These are phyloP conservation scores for Cicer cuneatum DNA, from an alignment of 306 rosid species.

Conservation along the genomic window DNA sequence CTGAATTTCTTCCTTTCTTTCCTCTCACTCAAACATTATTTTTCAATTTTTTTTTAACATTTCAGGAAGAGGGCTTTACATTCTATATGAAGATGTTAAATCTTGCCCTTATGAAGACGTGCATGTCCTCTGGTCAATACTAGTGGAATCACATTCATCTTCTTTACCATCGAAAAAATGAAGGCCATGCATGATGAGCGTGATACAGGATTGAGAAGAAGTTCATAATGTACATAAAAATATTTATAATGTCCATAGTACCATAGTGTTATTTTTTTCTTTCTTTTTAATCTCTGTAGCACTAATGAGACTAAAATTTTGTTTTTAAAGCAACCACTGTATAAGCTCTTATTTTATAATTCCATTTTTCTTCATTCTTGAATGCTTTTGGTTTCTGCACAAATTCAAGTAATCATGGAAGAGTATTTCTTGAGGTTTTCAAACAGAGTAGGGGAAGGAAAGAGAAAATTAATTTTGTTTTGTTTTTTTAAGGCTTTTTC, in stretches of 20 bases:
- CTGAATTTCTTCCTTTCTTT: slow-evolving; percentile 1
- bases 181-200: slow-evolving; percentile 26
- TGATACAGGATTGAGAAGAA: slow-evolving; percentile 43
- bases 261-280: slow-evolving; percentile 27
- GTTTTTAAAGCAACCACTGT: slow-evolving; percentile 20
- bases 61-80: slow-evolving; percentile 89
- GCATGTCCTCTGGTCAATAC: slow-evolving; percentile 91
- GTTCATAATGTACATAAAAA: slow-evolving; percentile 41
- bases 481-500: slow-evolving; percentile 13
- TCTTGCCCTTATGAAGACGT: slow-evolving; percentile 91
- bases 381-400: slow-evolving; percentile 29
- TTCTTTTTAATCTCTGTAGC: slow-evolving; percentile 37
- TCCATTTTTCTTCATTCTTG: not conserved
- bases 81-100: slow-evolving; percentile 87
- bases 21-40: not conserved
- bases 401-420: slow-evolving; percentile 22
- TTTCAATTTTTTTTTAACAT: not conserved
- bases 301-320: slow-evolving; percentile 39
- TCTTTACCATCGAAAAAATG: slow-evolving; percentile 60
- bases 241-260: slow-evolving; percentile 46
- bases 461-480: not conserved
- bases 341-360: slow-evolving; percentile 31
- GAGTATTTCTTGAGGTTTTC: slow-evolving; percentile 8
- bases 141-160: slow-evolving; percentile 78
- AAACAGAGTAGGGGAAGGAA: slow-evolving; percentile 4